Base-by-base conservation (phyloP, 805 yeast genomes). In the Wickerhamomyces canadensis region DNA sequence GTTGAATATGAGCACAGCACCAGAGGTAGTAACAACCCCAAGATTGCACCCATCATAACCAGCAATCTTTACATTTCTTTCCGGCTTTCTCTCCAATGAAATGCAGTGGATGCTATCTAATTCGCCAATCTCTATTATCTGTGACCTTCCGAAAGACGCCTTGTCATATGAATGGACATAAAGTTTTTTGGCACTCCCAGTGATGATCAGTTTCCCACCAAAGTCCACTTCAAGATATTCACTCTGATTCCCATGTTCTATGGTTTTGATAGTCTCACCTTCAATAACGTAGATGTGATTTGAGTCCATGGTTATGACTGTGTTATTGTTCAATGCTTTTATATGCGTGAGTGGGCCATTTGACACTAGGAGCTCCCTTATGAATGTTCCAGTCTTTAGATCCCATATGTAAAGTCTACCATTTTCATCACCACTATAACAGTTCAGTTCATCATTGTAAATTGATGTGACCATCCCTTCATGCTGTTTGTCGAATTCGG, bases 41-140 rank as follows among this genome's bases (percentile, higher is more conserved):
- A 54, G 17, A 27, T 53, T 50, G 15, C 50, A 43, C 5, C 58
- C 59, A 41, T 54, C 58, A n/a, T 37, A 37, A 1, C 59, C 59
- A 5, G 55, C 54, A 6, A 52, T 19, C n/a, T 32, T 36, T 7
- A 28, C 4, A 25, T 45, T 44, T n/a, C 31, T 23, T 1, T 21
- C 19, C 4, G 14, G 16, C 9, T 42, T 47, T 2, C 32, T 23
- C 29, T 54, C 59, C 12, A 52, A 4, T 4, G 47, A 41, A 3
- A 52, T 22, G 3, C 25, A 23, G 1, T 40, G 35, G 21, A 54
- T 41, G 5, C 24, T 26, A 23, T 44, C 53, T 3, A 19, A 10
- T 4, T 21, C 31, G 1, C n/a, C 15, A 3, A 49, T 23, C n/a
- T 2, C 19, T 25, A 17, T 33, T 30, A 6, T n/a, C n/a, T n/a